These are phyloP conservation scores for Pisolithus sp. DNA, from an alignment of 768 basidiomycete species.

Conservation along the genomic window DNA sequence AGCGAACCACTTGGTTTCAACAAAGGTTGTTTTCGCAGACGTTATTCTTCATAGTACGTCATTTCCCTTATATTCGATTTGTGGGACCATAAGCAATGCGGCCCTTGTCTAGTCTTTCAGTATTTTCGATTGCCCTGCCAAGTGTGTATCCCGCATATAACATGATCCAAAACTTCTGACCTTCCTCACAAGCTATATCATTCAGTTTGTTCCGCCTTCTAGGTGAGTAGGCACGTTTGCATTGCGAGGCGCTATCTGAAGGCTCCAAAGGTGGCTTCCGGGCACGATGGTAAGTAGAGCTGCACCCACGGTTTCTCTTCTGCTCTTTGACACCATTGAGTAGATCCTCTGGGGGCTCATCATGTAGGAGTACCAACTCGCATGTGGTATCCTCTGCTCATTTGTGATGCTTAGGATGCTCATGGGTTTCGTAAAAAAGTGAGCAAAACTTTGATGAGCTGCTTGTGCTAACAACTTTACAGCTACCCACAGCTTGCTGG, in stretches of 20 bases:
- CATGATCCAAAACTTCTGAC: neutral
- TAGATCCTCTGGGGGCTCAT: conserved; percentile 61
- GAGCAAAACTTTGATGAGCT: neutral
- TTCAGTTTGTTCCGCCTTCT: conserved; percentile 62
- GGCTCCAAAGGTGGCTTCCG: conserved; percentile 48
- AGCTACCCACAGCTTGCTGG: conserved; percentile 61
- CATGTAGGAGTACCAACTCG: conserved; percentile 35
- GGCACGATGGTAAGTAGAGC: conserved; percentile 46
- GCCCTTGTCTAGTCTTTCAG: neutral
- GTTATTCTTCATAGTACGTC: conserved; percentile 57
- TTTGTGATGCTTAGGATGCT: conserved; percentile 31
- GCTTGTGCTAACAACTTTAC: neutral
- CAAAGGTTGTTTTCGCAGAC: conserved; percentile 32
- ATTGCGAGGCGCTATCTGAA: neutral
- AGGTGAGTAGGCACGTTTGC: conserved; percentile 29
- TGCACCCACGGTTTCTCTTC: neutral
- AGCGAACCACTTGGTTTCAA: neutral
- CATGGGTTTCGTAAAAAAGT: conserved; percentile 69
- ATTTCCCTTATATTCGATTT: neutral
- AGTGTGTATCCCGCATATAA: neutral
- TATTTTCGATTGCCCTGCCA: neutral
- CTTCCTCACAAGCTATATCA: conserved; percentile 24
- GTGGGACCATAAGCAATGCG: neutral
- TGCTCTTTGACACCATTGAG: neutral
- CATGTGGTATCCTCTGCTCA: neutral